Base-by-base conservation (phyloP, 2,329 filamentous ascomycete species). In the Pseudogymnoascus sp. region DNA sequence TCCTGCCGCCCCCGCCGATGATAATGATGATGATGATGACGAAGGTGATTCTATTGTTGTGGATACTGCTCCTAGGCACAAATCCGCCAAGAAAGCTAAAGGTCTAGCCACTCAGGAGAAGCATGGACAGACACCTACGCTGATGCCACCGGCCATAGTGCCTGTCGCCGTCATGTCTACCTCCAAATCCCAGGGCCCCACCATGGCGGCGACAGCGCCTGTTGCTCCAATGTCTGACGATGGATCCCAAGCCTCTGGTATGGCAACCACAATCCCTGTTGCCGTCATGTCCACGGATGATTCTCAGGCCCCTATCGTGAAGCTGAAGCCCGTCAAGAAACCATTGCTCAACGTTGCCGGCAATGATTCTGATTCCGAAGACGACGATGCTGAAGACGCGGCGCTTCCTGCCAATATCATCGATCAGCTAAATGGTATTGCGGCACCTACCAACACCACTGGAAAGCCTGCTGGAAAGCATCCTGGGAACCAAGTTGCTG, bases 1-100 rank as follows among this genome's bases (percentile, higher is more conserved):
- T 77, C 20, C 20, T 22, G 20, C 20, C 2, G 2, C 20, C 20
- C 2, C 20, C 20, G 20, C 20, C 4, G 4, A 22, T 22, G 20
- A 22, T 22, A 4, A 22, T 22, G 20, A 22, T 25, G 22, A 25
- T 25, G 22, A 25, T 25, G 22, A 25, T 25, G 22, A 25, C 4
- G 22, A 25, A 25, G 22, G 22, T 5, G 22, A 25, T 25, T 25
- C 3, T 25, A 25, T 25, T 5, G n/a, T 16, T 33, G 43, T 54
- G 2, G n/a, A 54, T 54, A 54, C n/a, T 16, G 25, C 43, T 18
- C n/a, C 25, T 8, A 54, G 9, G 16, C 8, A 0, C 7, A 54
- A 54, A 33, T 4, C n/a, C 6, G 4, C 12, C 3, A 33, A 54
- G 43, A 33, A 54, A 12, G 25, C 9, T 14, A 33, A n/a, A 54